Evolutionary conservation across 805 yeast genomes (phyloP), one percentile per base, ranked within the genome.

Genomic region (Teunomyces atbi): DNA sequence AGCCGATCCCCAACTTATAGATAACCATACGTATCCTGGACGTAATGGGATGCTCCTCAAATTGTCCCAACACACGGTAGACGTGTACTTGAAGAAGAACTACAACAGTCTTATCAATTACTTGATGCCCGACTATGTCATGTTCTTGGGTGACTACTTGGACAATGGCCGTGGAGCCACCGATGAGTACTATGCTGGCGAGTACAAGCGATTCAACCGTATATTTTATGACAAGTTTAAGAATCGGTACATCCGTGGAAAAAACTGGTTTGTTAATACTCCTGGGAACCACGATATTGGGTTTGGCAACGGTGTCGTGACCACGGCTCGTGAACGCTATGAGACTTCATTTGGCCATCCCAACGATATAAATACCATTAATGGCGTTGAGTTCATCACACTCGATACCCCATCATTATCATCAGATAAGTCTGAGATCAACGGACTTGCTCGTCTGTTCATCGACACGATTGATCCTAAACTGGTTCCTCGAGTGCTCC

Each of bases 1-100:
- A 16, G 75, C 77, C 3, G 77, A 73, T 45, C 76, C 77, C 5
- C 77, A 72, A 48, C 61, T 73, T 33, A 71, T 72, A 28, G 77
- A 72, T 51, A 60, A 59, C 48, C 77, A 72, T 52, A 73, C 77
- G 4, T 73, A 72, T 46, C 76, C 75, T 0, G 73, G 71, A 3
- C 60, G 77, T 20, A 63, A 61, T 51, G 49, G 48, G 10, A 37
- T 57, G 6, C 56, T 71, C 8, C 58, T 72, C 30, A 48, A 51
- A 36, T 48, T 71, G 16, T 68, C 74, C 1, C 57, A 71, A 46
- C 77, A 72, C 50, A 72, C 76, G 3, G 76, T 64, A 12, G 77
- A 72, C 46, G 51, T 55, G 11, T 71, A 71, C 49, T 41, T 72
- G 35, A 61, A 66, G 48, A 65, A 66, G 41, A 71, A 71, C 55